These are phyloP conservation scores for Trichosporon ovoides DNA, from an alignment of 1,284 basidiomycete genomes.

Conservation along the genomic window DNA sequence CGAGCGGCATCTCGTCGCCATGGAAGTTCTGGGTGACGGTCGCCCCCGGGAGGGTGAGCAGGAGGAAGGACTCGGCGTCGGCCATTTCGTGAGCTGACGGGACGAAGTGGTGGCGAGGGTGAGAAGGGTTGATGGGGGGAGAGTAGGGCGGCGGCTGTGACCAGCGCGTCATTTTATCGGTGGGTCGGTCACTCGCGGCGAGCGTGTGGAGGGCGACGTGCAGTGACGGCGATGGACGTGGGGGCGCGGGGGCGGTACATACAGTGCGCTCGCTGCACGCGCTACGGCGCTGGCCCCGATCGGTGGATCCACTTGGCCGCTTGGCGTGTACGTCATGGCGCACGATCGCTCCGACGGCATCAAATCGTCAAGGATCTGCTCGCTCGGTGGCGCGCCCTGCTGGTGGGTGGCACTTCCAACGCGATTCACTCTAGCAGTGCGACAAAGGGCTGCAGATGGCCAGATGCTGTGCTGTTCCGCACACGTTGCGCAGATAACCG, in stretches of 20 bases:
- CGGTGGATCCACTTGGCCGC: neutral
- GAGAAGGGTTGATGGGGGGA: neutral
- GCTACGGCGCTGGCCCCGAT: neutral
- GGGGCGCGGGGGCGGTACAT: neutral
- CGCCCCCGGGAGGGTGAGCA: slow-evolving; percentile 16
- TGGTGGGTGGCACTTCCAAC: neutral
- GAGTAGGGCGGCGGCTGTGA: neutral
- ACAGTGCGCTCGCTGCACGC: too few species aligned
- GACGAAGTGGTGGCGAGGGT: neutral
- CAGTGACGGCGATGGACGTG: neutral
- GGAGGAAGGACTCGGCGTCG: slow-evolving; percentile 12
- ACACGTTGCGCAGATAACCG: too few species aligned
- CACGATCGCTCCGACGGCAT: neutral
- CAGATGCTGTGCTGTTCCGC: too few species aligned
- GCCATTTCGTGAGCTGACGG: neutral
- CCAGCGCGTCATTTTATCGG: neutral
- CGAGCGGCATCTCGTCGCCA: slow-evolving; percentile 35
- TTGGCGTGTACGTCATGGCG: neutral
- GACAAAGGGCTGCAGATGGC: too few species aligned
- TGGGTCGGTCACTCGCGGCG: neutral
- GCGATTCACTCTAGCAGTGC: too few species aligned
- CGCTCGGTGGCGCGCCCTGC: too few species aligned
- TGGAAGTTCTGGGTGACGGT: slow-evolving; percentile 31
- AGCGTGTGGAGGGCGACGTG: neutral
- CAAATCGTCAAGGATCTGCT: too few species aligned